Evolutionary conservation across 768 basidiomycete genomes (phyloP).

Genomic region (Tylopilus rubrobrunneus): DNA sequence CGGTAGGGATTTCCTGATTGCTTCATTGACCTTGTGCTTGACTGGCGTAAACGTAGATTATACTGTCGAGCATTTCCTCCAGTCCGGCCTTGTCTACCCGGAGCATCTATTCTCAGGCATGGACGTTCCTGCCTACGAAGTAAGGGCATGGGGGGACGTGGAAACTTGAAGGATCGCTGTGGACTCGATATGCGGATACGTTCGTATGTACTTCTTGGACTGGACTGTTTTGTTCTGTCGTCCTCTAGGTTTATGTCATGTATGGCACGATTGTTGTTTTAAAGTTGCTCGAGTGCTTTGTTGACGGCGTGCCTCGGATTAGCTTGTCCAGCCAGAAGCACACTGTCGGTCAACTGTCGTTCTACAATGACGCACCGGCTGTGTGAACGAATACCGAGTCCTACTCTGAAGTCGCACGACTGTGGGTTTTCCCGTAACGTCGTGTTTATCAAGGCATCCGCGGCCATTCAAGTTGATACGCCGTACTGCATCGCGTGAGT

Average conservation of each 20-base stretch:
- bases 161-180: too few relatives aligned
- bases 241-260: neutral
- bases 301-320: neutral
- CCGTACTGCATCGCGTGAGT: too few relatives aligned
- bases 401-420: too few relatives aligned
- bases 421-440: too few relatives aligned
- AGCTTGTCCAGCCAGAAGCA: too few relatives aligned
- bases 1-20: neutral
- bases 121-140: neutral
- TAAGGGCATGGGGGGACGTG: neutral
- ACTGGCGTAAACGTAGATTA: neutral
- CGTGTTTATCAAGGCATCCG: too few relatives aligned
- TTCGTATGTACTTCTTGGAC: neutral
- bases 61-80: neutral
- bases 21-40: neutral
- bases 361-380: too few relatives aligned
- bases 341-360: too few relatives aligned
- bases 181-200: neutral
- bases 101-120: neutral
- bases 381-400: too few relatives aligned
- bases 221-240: neutral
- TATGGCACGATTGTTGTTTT: neutral
- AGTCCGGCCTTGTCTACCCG: neutral
- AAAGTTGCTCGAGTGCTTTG: slow-evolving; percentile 2
- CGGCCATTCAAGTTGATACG: too few relatives aligned